Conservation (phyloP, 108 stramenopile species). For the Nitzschia sp. region DNA sequence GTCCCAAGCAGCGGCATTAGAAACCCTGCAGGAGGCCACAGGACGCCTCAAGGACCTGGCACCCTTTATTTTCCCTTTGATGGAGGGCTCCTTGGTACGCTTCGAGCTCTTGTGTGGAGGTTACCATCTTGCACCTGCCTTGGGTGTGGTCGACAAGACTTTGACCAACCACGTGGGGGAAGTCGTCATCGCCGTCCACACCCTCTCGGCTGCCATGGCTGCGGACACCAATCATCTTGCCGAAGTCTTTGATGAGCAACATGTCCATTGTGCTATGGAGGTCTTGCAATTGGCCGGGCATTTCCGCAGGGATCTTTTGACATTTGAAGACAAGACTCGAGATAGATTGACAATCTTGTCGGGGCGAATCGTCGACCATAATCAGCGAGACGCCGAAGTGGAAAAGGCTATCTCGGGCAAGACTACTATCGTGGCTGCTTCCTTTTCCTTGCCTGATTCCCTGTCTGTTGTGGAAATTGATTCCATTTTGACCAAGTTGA, state of each 20-base stretch:
- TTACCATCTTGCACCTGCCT: constrained; percentile 45
- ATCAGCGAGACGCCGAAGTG: constrained; percentile 27
- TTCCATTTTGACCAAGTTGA: constrained; percentile 61
- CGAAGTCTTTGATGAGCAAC: constrained; percentile 72
- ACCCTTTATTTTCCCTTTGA: constrained; percentile 72
- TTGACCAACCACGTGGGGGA: constrained; percentile 68
- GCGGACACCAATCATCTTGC: constrained; percentile 41
- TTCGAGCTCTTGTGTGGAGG: constrained; percentile 82
- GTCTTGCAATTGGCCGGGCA: constrained; percentile 73
- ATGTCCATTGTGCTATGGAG: constrained; percentile 74
- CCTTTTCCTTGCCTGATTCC: constrained; percentile 64
- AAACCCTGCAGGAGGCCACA: constrained; percentile 52
- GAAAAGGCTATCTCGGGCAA: constrained; percentile 9
- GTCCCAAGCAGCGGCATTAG: constrained; percentile 2
- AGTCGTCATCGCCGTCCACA: constrained; percentile 59
- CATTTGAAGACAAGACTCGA: constrained; percentile 57
- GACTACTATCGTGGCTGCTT: not conserved
- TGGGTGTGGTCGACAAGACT: constrained; percentile 61
- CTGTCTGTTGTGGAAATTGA: constrained; percentile 71
- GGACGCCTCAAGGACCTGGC: constrained; percentile 66
- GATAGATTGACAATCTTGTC: constrained; percentile 56
- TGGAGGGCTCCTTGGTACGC: constrained; percentile 62
- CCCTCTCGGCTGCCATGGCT: constrained; percentile 52
- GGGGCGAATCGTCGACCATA: constrained; percentile 42
- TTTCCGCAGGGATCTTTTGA: constrained; percentile 48